A percentile compares a stretch with the other conserved stretches of the same genome.
Evolutionary conservation across 2,329 filamentous ascomycete genomes (phyloP).

Genomic region (Monosporascus cannonballus): DNA sequence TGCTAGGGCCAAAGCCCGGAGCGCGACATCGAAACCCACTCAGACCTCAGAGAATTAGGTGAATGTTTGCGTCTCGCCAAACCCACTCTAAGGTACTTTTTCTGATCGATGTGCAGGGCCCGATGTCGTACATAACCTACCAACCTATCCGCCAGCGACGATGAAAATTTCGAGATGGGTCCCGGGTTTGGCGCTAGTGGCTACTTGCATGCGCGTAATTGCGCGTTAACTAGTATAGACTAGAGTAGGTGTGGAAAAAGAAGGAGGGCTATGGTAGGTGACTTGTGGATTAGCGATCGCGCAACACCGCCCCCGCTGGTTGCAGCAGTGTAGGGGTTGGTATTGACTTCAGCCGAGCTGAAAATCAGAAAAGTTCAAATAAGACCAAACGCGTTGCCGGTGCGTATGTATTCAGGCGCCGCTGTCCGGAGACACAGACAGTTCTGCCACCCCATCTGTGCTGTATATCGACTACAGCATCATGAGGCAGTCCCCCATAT

Average conservation of each 20-base stretch:
- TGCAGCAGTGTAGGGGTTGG: too few species aligned
- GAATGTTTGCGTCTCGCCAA: background rate
- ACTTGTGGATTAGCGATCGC: background rate
- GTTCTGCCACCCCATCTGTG: too few species aligned
- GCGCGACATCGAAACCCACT: background rate
- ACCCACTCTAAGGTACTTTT: background rate
- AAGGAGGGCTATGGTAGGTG: slow-evolving; percentile 9
- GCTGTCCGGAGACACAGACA: too few species aligned
- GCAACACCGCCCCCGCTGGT: background rate
- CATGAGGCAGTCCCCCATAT: too few species aligned
- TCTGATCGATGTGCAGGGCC: background rate
- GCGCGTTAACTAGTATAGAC: slow-evolving; percentile 3
- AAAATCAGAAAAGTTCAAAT: too few species aligned
- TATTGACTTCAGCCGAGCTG: too few species aligned
- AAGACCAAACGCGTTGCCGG: too few species aligned
- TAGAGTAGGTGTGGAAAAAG: slow-evolving; percentile 1
- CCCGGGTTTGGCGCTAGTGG: slow-evolving; percentile 7
- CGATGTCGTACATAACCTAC: background rate
- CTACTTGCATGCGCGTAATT: slow-evolving; percentile 20
- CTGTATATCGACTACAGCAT: too few species aligned
- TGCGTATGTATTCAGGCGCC: too few species aligned
- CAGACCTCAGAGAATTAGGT: background rate
- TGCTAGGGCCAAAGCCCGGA: background rate
- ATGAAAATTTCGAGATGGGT: slow-evolving; percentile 4
- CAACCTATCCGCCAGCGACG: background rate